Conservation (phyloP, 129 eudicot genomes). For the Lactuca saligna region DNA sequence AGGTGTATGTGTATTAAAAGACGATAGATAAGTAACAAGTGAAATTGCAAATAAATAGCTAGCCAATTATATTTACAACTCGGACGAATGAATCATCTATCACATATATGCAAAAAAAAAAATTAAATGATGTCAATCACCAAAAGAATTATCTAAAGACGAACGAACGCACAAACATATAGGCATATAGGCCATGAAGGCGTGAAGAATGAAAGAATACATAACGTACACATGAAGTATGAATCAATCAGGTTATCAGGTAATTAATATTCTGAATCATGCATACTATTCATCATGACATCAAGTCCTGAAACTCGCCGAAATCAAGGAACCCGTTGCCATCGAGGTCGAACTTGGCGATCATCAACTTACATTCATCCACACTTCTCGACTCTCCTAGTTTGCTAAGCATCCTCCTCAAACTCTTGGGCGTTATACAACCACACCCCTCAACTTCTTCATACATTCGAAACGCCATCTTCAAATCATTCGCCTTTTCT, state of each 20-base stretch:
- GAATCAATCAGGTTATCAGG: background rate
- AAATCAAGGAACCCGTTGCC: constrained; percentile 64
- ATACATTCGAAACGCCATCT: constrained; percentile 53
- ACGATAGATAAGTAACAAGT: background rate
- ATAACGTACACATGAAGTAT: no score
- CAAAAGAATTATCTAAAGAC: background rate
- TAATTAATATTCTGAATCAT: background rate
- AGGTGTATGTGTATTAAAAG: no score
- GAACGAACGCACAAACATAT: no score
- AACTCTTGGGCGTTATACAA: constrained; percentile 53
- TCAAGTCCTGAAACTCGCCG: constrained; percentile 54
- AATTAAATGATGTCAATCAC: background rate
- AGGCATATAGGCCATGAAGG: background rate
- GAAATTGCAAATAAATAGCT: background rate
- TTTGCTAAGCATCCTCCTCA: constrained; percentile 58
- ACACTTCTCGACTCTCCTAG: constrained; percentile 46
- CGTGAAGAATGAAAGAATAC: background rate
- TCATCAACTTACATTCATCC: constrained; percentile 53
- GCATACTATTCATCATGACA: constrained; percentile 33
- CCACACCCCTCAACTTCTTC: constrained; percentile 40
- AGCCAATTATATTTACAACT: background rate
- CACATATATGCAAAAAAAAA: background rate
- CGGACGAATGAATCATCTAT: background rate
- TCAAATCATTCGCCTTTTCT: constrained; percentile 48
- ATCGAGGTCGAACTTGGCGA: constrained; percentile 44